These are phyloP conservation scores for Primulina huaijiensis DNA, from an alignment of 257 asterid species.

Conservation along the genomic window DNA sequence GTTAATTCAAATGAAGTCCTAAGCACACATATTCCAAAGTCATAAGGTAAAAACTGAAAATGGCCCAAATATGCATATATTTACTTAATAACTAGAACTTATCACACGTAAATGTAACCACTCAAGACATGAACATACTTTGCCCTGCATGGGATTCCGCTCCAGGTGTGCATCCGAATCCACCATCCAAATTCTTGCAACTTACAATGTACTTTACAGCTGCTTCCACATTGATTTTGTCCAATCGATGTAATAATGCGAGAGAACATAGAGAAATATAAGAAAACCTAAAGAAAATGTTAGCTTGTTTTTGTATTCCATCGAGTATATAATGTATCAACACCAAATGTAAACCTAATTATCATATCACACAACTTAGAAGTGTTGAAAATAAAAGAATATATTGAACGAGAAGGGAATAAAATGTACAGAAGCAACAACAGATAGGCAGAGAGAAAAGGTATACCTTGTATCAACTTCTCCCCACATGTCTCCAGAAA, in stretches of 20 bases:
- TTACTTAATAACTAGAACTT: background rate
- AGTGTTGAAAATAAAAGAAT: background rate
- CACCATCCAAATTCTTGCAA: constrained; percentile 94
- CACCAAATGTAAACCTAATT: no score
- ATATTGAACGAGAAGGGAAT: constrained; percentile 1
- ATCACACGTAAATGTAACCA: constrained; percentile 7
- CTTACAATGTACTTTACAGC: constrained; percentile 85
- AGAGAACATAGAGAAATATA: constrained; percentile 75
- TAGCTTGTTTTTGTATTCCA: constrained; percentile 13
- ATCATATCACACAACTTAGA: background rate
- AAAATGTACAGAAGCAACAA: background rate
- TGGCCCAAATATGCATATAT: no score
- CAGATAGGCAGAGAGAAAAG: constrained; percentile 6
- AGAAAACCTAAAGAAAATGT: constrained; percentile 60
- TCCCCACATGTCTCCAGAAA: constrained; percentile 95
- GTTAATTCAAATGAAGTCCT: no score
- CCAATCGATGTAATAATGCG: constrained; percentile 62
- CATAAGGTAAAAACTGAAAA: no score
- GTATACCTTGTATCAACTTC: constrained; percentile 82
- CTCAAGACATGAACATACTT: constrained; percentile 48
- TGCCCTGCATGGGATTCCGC: constrained; percentile 96
- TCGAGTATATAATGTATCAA: background rate
- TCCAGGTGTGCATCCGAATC: constrained; percentile 95
- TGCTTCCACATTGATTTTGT: constrained; percentile 65
- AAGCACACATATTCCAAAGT: no score